These are phyloP conservation scores for Aspergillus udagawae DNA, from an alignment of 2,329 filamentous ascomycete species.

Conservation along the genomic window DNA sequence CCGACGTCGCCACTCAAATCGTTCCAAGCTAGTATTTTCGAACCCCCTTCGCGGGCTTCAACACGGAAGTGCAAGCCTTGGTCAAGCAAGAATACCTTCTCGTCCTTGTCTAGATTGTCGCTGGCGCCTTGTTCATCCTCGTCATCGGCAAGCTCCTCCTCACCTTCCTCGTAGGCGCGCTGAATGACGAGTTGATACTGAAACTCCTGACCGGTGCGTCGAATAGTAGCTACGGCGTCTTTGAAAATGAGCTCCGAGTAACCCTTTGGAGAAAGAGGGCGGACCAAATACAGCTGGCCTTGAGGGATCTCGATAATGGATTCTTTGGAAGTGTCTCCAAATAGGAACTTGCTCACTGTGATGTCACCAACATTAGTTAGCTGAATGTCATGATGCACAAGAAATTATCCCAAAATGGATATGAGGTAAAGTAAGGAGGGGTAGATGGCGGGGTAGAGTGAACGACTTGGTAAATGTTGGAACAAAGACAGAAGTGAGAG, in stretches of 20 bases:
- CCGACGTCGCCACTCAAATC: constrained; percentile 90
- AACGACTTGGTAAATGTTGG: constrained; percentile 1
- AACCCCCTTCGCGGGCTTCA: constrained; percentile 72
- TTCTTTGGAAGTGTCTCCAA: constrained; percentile 83
- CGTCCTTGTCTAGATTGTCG: constrained; percentile 87
- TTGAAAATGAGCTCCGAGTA: constrained; percentile 99
- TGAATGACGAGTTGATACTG: constrained; percentile 98
- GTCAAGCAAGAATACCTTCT: constrained; percentile 96
- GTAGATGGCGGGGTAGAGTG: constrained; percentile 17
- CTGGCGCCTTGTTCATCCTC: constrained; percentile 75
- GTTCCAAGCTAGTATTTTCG: constrained; percentile 88
- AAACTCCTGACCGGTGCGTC: constrained; percentile 88
- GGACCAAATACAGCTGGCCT: constrained; percentile 94
- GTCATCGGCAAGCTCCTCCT: constrained; percentile 89
- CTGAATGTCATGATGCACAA: neutral
- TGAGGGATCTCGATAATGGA: constrained; percentile 91
- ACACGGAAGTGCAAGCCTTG: constrained; percentile 83
- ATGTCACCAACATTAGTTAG: constrained; percentile 8
- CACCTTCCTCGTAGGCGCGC: constrained; percentile 94
- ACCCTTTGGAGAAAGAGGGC: constrained; percentile 90
- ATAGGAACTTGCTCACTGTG: constrained; percentile 85
- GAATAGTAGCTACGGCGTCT: constrained; percentile 87
- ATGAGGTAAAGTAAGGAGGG: constrained; percentile 9
- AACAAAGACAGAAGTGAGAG: constrained; percentile 18
- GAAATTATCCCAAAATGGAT: neutral